phyloP scores from a whole-genome alignment of 768 basidiomycete species.

The Vararia minispora region DNA sequence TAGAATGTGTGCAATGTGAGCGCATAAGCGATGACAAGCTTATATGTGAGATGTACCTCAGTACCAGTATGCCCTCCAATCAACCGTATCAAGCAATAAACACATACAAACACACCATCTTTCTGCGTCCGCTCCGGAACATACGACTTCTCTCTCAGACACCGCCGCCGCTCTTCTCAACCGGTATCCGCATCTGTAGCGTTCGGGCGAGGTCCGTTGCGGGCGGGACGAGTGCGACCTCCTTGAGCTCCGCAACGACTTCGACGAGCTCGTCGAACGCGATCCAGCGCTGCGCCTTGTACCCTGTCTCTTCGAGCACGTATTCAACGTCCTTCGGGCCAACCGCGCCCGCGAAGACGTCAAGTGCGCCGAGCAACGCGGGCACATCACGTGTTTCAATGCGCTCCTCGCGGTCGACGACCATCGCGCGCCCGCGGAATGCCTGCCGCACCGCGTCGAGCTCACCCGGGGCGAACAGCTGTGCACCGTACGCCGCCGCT shows the following conservation, averaged over 20 bases:
- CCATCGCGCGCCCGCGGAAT: slow-evolving; percentile 23
- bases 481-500: slow-evolving; percentile 29
- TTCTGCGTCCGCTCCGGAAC: too few relatives aligned
- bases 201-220: slow-evolving; percentile 21
- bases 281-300: slow-evolving; percentile 41
- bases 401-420: slow-evolving; percentile 19
- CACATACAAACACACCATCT: too few relatives aligned
- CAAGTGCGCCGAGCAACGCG: slow-evolving; percentile 19
- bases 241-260: slow-evolving; percentile 70
- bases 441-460: slow-evolving; percentile 29
- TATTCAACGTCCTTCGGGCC: slow-evolving; percentile 57
- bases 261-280: slow-evolving; percentile 85
- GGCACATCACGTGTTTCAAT: slow-evolving; percentile 27
- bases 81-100: too few relatives aligned
- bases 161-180: slow-evolving; percentile 44
- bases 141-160: too few relatives aligned
- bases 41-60: too few relatives aligned
- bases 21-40: too few relatives aligned
- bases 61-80: too few relatives aligned
- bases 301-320: slow-evolving; percentile 68
- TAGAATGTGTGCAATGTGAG: too few relatives aligned
- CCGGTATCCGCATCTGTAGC: slow-evolving; percentile 35
- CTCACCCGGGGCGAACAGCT: slow-evolving; percentile 44
- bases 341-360: slow-evolving; percentile 51
- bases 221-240: slow-evolving; percentile 38